Percentiles rank a stretch among this genome's conserved stretches.
These are phyloP conservation scores for Scorias spongiosa DNA, from an alignment of 2,329 filamentous ascomycete species.

Conservation along the genomic window DNA sequence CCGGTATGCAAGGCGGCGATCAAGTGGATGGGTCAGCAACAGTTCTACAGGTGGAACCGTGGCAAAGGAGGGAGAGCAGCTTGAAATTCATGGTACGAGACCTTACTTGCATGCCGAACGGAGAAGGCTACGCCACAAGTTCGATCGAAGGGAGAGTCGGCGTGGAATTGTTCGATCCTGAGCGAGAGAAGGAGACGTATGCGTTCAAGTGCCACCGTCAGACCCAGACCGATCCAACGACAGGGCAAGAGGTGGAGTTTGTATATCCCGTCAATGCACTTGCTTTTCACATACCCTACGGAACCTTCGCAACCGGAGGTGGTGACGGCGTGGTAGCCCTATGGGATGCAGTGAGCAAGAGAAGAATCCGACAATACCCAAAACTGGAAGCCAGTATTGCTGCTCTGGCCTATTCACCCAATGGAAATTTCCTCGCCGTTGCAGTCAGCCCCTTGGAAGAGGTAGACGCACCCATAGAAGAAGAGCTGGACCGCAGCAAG, in stretches of 20 bases:
- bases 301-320: slow-evolving; percentile 78
- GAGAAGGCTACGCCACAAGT: slow-evolving; percentile 80
- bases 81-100: slow-evolving; percentile 92
- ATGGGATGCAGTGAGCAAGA: slow-evolving; percentile 85
- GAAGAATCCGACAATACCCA: slow-evolving; percentile 78
- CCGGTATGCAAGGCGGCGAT: slow-evolving; percentile 20
- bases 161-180: slow-evolving; percentile 94
- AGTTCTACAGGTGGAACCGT: slow-evolving; percentile 50
- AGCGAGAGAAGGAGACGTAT: slow-evolving; percentile 85
- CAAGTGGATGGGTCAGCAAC: slow-evolving; percentile 20
- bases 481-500: slow-evolving; percentile 54
- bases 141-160: slow-evolving; percentile 92
- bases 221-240: slow-evolving; percentile 35
- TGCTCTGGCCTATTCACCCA: slow-evolving; percentile 58
- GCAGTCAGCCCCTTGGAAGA: slow-evolving; percentile 79
- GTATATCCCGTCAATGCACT: slow-evolving; percentile 87
- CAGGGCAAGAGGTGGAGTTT: slow-evolving; percentile 46
- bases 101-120: slow-evolving; percentile 91
- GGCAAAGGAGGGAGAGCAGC: slow-evolving; percentile 86
- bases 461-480: slow-evolving; percentile 54
- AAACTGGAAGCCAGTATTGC: slow-evolving; percentile 67
- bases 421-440: slow-evolving; percentile 66
- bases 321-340: slow-evolving; percentile 84
- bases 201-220: slow-evolving; percentile 98
- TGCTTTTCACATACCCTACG: slow-evolving; percentile 67